These are phyloP conservation scores for Apiospora sp. DNA, from an alignment of 2,329 filamentous ascomycete genomes.

Conservation along the genomic window DNA sequence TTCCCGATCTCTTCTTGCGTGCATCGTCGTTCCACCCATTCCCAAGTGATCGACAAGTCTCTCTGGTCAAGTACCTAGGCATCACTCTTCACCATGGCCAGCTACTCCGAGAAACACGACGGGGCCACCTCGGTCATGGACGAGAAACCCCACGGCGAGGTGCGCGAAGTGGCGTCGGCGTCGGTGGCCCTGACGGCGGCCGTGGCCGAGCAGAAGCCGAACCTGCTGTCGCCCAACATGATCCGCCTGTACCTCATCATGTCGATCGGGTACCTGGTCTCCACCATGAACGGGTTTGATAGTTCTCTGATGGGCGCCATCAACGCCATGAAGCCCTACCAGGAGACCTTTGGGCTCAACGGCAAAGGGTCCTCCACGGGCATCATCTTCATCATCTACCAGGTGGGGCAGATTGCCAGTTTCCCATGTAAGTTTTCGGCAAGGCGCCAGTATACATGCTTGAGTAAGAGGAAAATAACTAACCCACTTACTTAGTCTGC, in stretches of 20 bases:
- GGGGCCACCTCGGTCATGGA: constrained; percentile 33
- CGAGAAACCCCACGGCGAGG: constrained; percentile 38
- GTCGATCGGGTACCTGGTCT: constrained; percentile 50
- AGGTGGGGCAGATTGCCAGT: constrained; percentile 58
- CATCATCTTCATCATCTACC: constrained; percentile 56
- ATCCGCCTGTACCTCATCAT: constrained; percentile 48
- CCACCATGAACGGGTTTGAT: constrained; percentile 66
- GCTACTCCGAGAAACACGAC: constrained; percentile 32
- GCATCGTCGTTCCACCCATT: background rate
- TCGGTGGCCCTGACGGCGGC: constrained; percentile 47
- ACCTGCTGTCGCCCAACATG: constrained; percentile 44
- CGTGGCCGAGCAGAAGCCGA: constrained; percentile 45
- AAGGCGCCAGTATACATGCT: too few species aligned
- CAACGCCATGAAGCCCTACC: constrained; percentile 60
- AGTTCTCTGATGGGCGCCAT: constrained; percentile 61
- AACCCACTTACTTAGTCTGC: too few species aligned
- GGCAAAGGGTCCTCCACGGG: constrained; percentile 57
- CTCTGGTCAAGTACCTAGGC: too few species aligned
- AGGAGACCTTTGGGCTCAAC: constrained; percentile 55
- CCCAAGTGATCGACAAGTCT: background rate
- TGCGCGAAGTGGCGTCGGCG: constrained; percentile 46
- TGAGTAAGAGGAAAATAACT: too few species aligned
- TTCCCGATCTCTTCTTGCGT: background rate
- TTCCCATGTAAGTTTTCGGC: constrained; percentile 50
- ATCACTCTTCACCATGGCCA: constrained; percentile 34